Percentiles rank a stretch among this genome's conserved stretches.
Evolutionary conservation across 179 eudicot genomes (phyloP).

Genomic region (Silene coronaria): DNA sequence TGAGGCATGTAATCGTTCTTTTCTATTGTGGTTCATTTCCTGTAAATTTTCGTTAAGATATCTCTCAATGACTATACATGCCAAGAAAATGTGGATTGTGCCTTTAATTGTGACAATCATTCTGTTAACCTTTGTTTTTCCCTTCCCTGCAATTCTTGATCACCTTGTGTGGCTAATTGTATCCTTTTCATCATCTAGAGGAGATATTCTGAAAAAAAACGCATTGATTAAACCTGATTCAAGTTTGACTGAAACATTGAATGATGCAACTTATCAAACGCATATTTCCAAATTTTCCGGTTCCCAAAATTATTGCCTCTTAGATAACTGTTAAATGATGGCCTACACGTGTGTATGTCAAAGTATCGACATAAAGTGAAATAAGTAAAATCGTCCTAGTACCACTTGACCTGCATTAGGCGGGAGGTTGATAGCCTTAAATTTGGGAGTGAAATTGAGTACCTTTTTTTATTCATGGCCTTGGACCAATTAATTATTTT

Average conservation of each 20-base stretch:
- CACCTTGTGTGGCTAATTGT: neutral
- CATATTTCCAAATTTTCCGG: neutral
- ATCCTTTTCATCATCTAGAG: neutral
- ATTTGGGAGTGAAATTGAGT: neutral
- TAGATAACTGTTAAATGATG: neutral
- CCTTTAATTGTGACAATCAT: slow-evolving; percentile 16
- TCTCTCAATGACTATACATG: slow-evolving; percentile 26
- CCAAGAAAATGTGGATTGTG: slow-evolving; percentile 27
- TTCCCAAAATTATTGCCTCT: neutral
- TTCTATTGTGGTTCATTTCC: slow-evolving; percentile 12
- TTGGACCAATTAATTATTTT: neutral
- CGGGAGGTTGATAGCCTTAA: neutral
- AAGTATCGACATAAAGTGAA: neutral
- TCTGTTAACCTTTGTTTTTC: slow-evolving; percentile 5
- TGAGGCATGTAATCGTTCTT: slow-evolving; percentile 26
- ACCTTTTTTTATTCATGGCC: neutral
- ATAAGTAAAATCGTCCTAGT: neutral
- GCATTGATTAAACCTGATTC: neutral
- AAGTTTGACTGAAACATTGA: neutral
- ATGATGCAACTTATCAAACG: neutral
- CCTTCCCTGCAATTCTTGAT: neutral
- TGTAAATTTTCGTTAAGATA: slow-evolving; percentile 25
- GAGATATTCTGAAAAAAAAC: neutral
- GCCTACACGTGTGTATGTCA: neutral
- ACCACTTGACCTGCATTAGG: neutral